Percentiles rank a stretch among this genome's conserved stretches.
Evolutionary conservation across 768 basidiomycete species (phyloP).

Genomic region (Suillus bovinus): DNA sequence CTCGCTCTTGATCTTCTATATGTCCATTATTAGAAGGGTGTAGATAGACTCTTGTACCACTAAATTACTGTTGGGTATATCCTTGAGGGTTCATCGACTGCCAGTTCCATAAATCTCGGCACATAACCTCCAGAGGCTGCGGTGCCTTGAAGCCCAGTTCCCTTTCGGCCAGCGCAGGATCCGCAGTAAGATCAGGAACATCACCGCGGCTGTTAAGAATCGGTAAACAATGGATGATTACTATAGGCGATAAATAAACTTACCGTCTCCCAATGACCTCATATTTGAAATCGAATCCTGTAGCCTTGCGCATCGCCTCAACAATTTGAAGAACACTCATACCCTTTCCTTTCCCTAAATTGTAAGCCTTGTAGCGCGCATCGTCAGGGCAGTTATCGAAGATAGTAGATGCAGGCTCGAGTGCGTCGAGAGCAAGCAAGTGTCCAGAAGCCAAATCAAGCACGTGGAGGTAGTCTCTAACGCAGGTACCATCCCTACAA

Average conservation of each 20-base stretch:
- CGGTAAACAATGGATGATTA: constrained; percentile 8
- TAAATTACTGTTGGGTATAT: constrained; percentile 43
- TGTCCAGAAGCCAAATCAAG: constrained; percentile 96
- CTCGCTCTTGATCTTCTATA: constrained; percentile 3
- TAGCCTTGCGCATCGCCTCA: constrained; percentile 91
- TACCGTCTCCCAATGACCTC: constrained; percentile 91
- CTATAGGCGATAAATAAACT: constrained; percentile 26
- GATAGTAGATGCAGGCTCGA: constrained; percentile 53
- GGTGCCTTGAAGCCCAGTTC: constrained; percentile 92
- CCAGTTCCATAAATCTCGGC: constrained; percentile 98
- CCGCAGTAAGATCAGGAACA: constrained; percentile 94
- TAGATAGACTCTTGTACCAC: constrained; percentile 14
- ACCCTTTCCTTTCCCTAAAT: constrained; percentile 92
- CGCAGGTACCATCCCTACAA: constrained; percentile 89
- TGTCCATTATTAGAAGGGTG: constrained; percentile 24
- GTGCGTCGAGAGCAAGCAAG: constrained; percentile 84
- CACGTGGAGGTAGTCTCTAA: constrained; percentile 94
- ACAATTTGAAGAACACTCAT: constrained; percentile 93
- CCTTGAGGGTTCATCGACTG: constrained; percentile 90
- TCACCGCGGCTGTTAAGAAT: constrained; percentile 70
- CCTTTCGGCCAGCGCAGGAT: constrained; percentile 86
- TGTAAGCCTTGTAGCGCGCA: constrained; percentile 88
- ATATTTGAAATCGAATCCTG: constrained; percentile 84
- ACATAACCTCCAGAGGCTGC: constrained; percentile 87
- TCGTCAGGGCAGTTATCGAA: constrained; percentile 57